phyloP scores from a whole-genome alignment of 106 monocot species.

The Chionographis japonica region DNA sequence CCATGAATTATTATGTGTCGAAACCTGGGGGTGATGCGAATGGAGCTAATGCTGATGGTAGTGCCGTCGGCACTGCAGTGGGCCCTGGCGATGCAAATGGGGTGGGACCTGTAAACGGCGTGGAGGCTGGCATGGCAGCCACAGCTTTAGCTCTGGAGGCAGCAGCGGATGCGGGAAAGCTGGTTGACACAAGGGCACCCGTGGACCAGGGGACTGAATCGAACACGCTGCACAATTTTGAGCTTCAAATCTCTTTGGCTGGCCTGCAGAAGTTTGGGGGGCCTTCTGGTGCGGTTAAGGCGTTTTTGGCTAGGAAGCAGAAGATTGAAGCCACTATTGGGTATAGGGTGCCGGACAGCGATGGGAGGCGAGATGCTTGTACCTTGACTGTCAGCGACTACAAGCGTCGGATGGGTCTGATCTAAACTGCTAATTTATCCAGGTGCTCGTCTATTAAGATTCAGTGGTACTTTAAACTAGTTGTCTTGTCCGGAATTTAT shows the following conservation, averaged over 20 bases:
- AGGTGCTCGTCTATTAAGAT: too few relatives aligned
- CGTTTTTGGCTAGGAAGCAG: constrained; percentile 78
- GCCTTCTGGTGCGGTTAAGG: constrained; percentile 42
- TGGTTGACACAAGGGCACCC: constrained; percentile 82
- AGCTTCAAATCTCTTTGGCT: constrained; percentile 70
- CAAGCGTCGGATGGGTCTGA: constrained; percentile 80
- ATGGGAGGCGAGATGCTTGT: constrained; percentile 64
- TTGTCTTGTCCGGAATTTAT: too few relatives aligned
- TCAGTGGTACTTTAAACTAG: too few relatives aligned
- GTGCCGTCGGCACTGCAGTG: neutral
- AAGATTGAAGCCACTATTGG: constrained; percentile 78
- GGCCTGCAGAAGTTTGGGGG: constrained; percentile 70
- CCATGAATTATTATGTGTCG: constrained; percentile 77
- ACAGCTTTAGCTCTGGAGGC: constrained; percentile 76
- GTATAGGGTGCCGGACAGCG: constrained; percentile 60
- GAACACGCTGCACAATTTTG: constrained; percentile 68
- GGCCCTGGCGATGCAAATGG: constrained; percentile 8
- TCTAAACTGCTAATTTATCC: constrained; percentile 15
- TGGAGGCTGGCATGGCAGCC: constrained; percentile 33
- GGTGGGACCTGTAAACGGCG: constrained; percentile 5
- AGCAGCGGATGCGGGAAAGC: constrained; percentile 81
- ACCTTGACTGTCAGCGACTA: constrained; percentile 93
- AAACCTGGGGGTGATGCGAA: constrained; percentile 36
- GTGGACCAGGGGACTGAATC: constrained; percentile 71
- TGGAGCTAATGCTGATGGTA: constrained; percentile 8